Percentiles rank a stretch among this genome's conserved stretches.
Conservation (phyloP, 2,329 filamentous ascomycete species). For the Phyllosticta citribraziliensis region DNA sequence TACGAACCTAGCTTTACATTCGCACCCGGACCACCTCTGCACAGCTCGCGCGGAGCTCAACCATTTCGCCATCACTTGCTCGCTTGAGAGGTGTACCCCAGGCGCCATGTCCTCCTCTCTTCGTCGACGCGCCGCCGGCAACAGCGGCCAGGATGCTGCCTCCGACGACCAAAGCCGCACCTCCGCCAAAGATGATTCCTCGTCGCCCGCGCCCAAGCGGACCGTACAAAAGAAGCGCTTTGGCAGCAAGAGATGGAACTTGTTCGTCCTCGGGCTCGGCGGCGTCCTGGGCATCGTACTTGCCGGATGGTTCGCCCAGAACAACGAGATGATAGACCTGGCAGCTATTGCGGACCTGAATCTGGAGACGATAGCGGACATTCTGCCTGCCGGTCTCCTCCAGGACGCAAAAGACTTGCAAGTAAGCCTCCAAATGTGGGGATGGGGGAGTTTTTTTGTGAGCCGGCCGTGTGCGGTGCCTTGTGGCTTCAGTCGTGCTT, state of each 20-base stretch:
- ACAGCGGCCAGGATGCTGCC: neutral
- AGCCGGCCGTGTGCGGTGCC: neutral
- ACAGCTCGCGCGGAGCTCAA: neutral
- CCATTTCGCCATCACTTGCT: neutral
- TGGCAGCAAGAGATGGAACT: conserved; percentile 58
- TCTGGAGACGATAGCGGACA: conserved; percentile 78
- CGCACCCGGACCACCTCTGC: neutral
- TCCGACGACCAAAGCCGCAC: neutral
- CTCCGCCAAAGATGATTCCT: neutral
- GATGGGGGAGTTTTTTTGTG: neutral
- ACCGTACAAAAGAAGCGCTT: conserved; percentile 10
- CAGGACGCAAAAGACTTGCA: conserved; percentile 79
- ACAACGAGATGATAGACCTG: conserved; percentile 80
- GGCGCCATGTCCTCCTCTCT: conserved; percentile 25
- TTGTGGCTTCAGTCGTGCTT: conserved; percentile 1
- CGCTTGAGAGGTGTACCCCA: neutral
- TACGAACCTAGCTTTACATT: neutral
- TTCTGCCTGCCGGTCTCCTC: conserved; percentile 74
- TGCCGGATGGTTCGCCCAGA: conserved; percentile 81
- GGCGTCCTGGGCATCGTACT: conserved; percentile 83
- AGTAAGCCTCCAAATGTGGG: conserved; percentile 39
- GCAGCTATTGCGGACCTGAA: conserved; percentile 62
- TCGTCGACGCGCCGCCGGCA: conserved; percentile 25
- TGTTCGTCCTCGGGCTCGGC: conserved; percentile 77
- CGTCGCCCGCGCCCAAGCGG: neutral